Evolutionary conservation across 2,329 filamentous ascomycete genomes (phyloP).

Genomic region (Pezicula carpinea): DNA sequence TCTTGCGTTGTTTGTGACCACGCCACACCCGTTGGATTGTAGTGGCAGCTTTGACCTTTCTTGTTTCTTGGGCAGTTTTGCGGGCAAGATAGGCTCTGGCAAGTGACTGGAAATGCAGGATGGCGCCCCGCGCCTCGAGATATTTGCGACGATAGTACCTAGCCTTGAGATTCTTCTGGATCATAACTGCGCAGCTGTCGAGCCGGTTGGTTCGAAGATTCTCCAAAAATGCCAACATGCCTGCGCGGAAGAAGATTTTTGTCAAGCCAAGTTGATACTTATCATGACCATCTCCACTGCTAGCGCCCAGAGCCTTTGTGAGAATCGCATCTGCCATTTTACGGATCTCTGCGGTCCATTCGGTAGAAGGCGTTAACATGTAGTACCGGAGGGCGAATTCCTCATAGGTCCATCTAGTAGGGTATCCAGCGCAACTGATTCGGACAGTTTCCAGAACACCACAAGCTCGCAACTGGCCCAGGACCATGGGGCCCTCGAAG

Average conservation of each 20-base stretch:
- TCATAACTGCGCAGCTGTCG: constrained; percentile 93
- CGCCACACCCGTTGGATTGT: constrained; percentile 95
- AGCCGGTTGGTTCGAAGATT: constrained; percentile 86
- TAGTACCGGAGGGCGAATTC: constrained; percentile 98
- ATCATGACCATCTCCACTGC: constrained; percentile 69
- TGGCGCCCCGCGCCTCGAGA: constrained; percentile 76
- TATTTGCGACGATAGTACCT: constrained; percentile 95
- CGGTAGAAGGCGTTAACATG: constrained; percentile 85
- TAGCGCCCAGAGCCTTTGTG: constrained; percentile 77
- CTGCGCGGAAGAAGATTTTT: constrained; percentile 98
- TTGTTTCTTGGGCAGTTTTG: constrained; percentile 71
- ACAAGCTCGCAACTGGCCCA: constrained; percentile 94
- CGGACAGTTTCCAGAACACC: constrained; percentile 98
- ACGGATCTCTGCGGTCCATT: constrained; percentile 92
- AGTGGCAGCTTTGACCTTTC: constrained; percentile 80
- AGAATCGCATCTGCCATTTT: constrained; percentile 93
- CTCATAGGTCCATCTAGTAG: constrained; percentile 97
- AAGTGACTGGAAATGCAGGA: constrained; percentile 75
- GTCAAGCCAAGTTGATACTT: constrained; percentile 97
- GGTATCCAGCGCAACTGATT: constrained; percentile 96
- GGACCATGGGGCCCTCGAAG: constrained; percentile 97
- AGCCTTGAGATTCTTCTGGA: constrained; percentile 94
- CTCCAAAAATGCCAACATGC: constrained; percentile 97
- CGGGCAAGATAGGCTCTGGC: constrained; percentile 75
- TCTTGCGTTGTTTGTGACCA: constrained; percentile 82